phyloP scores from a whole-genome alignment of 1,139 yeast genomes.

The Taphrina communis region DNA sequence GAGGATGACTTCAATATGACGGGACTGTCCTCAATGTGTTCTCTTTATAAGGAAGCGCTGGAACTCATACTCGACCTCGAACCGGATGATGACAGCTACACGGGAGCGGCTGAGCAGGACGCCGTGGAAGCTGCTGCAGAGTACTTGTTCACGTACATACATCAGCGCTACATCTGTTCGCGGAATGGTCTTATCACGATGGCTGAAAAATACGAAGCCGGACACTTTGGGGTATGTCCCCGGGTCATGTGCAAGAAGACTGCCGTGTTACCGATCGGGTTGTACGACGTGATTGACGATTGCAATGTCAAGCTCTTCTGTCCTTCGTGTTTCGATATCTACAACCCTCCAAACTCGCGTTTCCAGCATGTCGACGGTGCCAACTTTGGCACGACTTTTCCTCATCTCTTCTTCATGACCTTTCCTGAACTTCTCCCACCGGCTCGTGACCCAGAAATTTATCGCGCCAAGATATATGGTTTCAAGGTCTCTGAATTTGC shows the following conservation, averaged over 20 bases:
- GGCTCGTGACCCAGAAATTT: slow-evolving; percentile 19
- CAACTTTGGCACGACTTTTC: slow-evolving; percentile 93
- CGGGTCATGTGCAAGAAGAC: slow-evolving; percentile 90
- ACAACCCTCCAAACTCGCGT: slow-evolving; percentile 82
- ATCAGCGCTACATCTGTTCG: slow-evolving; percentile 86
- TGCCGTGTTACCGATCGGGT: slow-evolving; percentile 89
- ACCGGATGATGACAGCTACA: slow-evolving; percentile 50
- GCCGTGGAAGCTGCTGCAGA: slow-evolving; percentile 89
- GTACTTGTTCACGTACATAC: slow-evolving; percentile 87
- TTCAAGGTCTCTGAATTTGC: slow-evolving; percentile 79
- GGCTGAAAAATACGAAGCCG: slow-evolving; percentile 85
- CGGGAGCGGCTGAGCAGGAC: slow-evolving; percentile 60
- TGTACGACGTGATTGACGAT: slow-evolving; percentile 86
- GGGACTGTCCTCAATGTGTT: slow-evolving; percentile 82
- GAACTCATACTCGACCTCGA: slow-evolving; percentile 89
- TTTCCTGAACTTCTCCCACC: slow-evolving; percentile 68
- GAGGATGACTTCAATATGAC: slow-evolving; percentile 96
- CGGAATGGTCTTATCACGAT: slow-evolving; percentile 89
- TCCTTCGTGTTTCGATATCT: slow-evolving; percentile 91
- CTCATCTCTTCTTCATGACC: slow-evolving; percentile 87
- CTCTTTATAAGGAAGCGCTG: slow-evolving; percentile 88
- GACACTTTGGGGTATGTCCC: slow-evolving; percentile 91
- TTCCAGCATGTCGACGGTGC: slow-evolving; percentile 93
- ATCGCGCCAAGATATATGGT: slow-evolving; percentile 67
- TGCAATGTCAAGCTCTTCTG: slow-evolving; percentile 92